These are phyloP conservation scores for Russula olivacea DNA, from an alignment of 768 basidiomycete species.

Conservation along the genomic window DNA sequence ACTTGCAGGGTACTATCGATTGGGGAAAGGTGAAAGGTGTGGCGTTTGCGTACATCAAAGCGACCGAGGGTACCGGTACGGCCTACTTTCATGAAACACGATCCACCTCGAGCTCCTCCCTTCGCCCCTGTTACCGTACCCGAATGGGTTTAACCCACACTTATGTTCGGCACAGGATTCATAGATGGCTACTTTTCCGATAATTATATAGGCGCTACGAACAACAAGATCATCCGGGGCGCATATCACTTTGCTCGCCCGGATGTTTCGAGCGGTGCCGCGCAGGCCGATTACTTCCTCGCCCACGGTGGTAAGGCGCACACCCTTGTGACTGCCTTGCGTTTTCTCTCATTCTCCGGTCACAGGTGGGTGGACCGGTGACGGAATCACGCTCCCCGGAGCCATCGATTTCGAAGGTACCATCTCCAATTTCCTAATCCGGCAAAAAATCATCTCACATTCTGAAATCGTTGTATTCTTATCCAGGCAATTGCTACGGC, in stretches of 20 bases:
- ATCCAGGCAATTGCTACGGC: constrained; percentile 50
- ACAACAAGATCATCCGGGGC: constrained; percentile 53
- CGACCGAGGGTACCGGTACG: neutral
- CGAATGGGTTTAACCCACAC: too few species aligned
- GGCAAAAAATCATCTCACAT: neutral
- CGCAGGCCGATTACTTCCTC: constrained; percentile 56
- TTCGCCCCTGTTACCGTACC: neutral
- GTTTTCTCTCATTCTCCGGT: neutral
- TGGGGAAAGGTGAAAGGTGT: neutral
- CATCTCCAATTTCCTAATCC: neutral
- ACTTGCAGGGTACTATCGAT: neutral
- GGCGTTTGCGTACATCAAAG: neutral
- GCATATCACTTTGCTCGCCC: constrained; percentile 58
- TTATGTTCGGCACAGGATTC: neutral
- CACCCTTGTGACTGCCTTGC: too few species aligned
- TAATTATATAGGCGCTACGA: constrained; percentile 40
- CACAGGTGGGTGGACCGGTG: constrained; percentile 1
- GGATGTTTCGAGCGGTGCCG: constrained; percentile 45
- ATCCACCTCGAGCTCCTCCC: too few species aligned
- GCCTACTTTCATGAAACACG: too few species aligned
- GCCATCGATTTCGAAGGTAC: constrained; percentile 6
- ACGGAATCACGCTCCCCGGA: constrained; percentile 2
- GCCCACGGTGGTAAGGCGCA: constrained; percentile 32
- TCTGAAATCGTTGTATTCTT: constrained; percentile 21
- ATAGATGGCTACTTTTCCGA: neutral